Conservation (phyloP, 176 grass and related monocot species). For the Neostapfia colusana region DNA sequence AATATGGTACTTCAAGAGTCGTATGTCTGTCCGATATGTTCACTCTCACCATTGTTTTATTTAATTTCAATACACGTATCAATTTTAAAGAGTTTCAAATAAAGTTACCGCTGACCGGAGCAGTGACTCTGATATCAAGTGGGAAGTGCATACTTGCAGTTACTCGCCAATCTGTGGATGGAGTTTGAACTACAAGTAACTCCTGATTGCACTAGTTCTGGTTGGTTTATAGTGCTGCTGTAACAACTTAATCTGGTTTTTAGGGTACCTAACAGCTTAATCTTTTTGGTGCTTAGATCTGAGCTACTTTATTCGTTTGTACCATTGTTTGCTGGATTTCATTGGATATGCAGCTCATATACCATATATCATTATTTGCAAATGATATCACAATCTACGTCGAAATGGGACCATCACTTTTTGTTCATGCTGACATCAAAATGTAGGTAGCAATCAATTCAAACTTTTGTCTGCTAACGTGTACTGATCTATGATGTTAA, state of each 20-base stretch:
- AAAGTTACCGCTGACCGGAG: slow-evolving; percentile 1
- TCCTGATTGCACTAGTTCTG: background rate
- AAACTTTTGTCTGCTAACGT: slow-evolving; percentile 6
- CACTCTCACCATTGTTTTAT: background rate
- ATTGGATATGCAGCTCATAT: background rate
- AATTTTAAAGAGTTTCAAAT: background rate
- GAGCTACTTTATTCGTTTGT: background rate
- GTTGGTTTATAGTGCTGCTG: background rate
- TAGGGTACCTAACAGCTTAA: background rate
- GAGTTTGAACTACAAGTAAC: background rate
- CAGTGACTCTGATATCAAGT: slow-evolving; percentile 6
- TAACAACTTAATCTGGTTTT: background rate
- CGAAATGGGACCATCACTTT: background rate
- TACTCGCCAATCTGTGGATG: background rate
- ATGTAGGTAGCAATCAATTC: slow-evolving; percentile 16
- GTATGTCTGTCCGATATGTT: slow-evolving; percentile 9
- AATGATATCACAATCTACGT: background rate
- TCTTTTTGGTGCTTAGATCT: background rate
- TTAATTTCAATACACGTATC: background rate
- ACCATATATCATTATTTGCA: background rate
- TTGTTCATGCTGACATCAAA: background rate
- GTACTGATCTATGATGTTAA: background rate
- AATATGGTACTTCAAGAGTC: background rate
- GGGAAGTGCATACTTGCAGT: background rate
- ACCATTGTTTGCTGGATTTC: background rate